Evolutionary conservation across 2,329 filamentous ascomycete species (phyloP).

Genomic region (Monosporascus ibericus): DNA sequence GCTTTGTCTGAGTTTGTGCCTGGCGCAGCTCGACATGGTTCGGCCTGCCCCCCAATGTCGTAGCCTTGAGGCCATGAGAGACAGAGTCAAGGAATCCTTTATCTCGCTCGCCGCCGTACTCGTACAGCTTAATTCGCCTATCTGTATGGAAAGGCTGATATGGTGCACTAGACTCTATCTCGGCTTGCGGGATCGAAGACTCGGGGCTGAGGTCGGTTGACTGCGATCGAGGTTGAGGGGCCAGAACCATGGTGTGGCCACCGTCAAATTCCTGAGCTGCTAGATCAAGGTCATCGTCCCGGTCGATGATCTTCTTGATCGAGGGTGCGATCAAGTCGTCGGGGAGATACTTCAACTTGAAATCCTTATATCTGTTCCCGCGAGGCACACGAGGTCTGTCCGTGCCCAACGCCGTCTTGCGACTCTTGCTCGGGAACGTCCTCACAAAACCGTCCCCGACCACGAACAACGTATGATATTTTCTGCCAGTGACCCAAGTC

Average conservation of each 20-base stretch:
- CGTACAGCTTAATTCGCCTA: slow-evolving; percentile 69
- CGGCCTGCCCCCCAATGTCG: slow-evolving; percentile 34
- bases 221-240: slow-evolving; percentile 33
- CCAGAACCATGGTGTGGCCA: slow-evolving; percentile 48
- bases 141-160: slow-evolving; percentile 97
- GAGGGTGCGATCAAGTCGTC: slow-evolving; percentile 52
- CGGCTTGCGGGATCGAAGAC: slow-evolving; percentile 66
- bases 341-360: slow-evolving; percentile 57
- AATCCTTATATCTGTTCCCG: slow-evolving; percentile 57
- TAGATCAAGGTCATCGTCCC: slow-evolving; percentile 50
- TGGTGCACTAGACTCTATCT: slow-evolving; percentile 92
- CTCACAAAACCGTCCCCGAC: slow-evolving; percentile 61
- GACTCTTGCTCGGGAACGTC: slow-evolving; percentile 54
- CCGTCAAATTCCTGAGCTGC: slow-evolving; percentile 47
- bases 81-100: slow-evolving; percentile 27
- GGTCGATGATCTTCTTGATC: slow-evolving; percentile 49
- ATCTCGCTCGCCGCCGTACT: slow-evolving; percentile 40
- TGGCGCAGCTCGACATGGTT: slow-evolving; percentile 29
- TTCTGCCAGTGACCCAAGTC: slow-evolving; percentile 58
- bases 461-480: slow-evolving; percentile 57
- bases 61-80: slow-evolving; percentile 34
- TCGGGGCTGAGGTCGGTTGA: slow-evolving; percentile 42
- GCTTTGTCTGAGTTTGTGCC: slow-evolving; percentile 10
- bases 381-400: slow-evolving; percentile 48
- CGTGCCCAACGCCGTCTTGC: slow-evolving; percentile 47